Evolutionary conservation across 2,329 filamentous ascomycete genomes (phyloP), one percentile per base, ranked within the genome.

Genomic region (Aspergillus tanneri): DNA sequence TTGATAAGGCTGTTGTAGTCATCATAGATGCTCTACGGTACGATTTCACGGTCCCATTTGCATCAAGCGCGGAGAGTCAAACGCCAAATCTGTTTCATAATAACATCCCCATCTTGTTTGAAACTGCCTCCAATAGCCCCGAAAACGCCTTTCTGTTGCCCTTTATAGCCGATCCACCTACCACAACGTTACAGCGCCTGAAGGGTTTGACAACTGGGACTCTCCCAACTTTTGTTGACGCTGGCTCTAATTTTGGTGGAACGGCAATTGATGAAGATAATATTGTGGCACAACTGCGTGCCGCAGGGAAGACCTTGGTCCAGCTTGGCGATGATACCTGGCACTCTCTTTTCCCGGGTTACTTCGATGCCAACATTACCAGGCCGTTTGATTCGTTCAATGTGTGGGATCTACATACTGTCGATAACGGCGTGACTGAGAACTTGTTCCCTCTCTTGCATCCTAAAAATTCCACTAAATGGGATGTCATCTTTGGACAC

Each of bases 321-420:
- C 95, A 99, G 63, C 75, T 99, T 28, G 93, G 93, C n/a, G 93
- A 99, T 67, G 92, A 99, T 71, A 99, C 93, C 4, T 99, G 93
- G 93, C 88, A 90, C 57, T 81, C 89, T 35, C 76, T 99, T 12
- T 99, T 97, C 66, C 93, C 93, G 0, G 88, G 80, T n/a, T 90
- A 95, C 68, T 99, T 99, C 62, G 86, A 96, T 67, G 75, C 84
- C 7, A 87, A 92, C 47, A 82, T 96, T 47, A 96, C 91, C 58
- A 83, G 79, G 59, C 83, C 93, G 0, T 99, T 96, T 68, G 92
- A 97, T 67, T 97, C 92, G 53, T 95, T 99, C 74, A 96, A 97
- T 64, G 93, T 97, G 5, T 96, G 90, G 90, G 93, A 99, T 68
- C 72, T 99, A 60, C 90, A 97, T 68, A 97, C 93, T 0, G 88